Percentiles rank a stretch among this genome's conserved stretches.
These are phyloP conservation scores for Hymenoscyphus repandus DNA, from an alignment of 2,329 filamentous ascomycete species.

Conservation along the genomic window DNA sequence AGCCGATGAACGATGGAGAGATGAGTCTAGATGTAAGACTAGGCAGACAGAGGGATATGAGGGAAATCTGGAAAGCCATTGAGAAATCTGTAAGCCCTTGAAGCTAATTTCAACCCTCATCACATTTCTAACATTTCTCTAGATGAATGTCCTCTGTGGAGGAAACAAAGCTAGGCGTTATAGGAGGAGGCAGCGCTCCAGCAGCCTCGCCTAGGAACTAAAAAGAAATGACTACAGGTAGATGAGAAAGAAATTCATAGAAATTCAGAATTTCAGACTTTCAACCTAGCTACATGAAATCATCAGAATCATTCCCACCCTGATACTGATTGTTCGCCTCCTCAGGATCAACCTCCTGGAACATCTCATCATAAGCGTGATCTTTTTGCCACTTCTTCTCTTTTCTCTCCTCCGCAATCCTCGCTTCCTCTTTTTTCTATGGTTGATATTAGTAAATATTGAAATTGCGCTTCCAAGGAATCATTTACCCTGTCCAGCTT, in stretches of 20 bases:
- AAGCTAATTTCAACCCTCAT: no score
- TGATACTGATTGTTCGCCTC: constrained; percentile 81
- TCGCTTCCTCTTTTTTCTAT: constrained; percentile 72
- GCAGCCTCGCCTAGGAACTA: neutral
- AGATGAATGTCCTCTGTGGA: no score
- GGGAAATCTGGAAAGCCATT: no score
- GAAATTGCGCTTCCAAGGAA: neutral
- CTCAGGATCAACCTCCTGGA: constrained; percentile 76
- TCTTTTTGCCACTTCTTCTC: constrained; percentile 93
- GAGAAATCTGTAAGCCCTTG: no score
- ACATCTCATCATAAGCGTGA: constrained; percentile 94
- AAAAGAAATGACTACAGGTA: neutral
- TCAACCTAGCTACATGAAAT: constrained; percentile 70
- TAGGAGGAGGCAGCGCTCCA: no score
- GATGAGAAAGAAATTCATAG: no score
- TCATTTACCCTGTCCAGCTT: constrained; percentile 54
- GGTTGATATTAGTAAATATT: neutral
- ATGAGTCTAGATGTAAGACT: no score
- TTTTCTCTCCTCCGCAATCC: constrained; percentile 71
- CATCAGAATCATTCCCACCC: constrained; percentile 71
- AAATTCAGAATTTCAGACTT: no score
- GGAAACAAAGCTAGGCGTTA: no score
- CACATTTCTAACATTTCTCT: no score
- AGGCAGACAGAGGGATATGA: no score
- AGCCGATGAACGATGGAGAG: no score